Base-by-base conservation (phyloP, 192 early-diverging fungal genomes). In the Gryganskiella cystojenkinii region DNA sequence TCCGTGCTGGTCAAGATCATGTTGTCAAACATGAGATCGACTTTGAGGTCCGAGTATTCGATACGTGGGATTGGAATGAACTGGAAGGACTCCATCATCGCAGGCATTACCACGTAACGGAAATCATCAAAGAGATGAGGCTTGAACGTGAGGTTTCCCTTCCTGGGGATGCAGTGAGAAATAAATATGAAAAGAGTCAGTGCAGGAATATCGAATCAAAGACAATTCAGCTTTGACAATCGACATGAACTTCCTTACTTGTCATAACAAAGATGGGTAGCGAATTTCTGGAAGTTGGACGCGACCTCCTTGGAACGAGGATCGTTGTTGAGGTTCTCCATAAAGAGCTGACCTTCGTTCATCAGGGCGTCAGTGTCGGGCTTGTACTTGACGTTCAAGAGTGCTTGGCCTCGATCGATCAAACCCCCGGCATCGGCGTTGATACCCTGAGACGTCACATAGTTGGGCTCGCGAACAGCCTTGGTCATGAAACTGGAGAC, bases 41-140 rank as follows among this genome's bases (percentile, higher is more conserved):
- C 63, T 65, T 83, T 70, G 22, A 64, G 34, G 56, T 83, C 82
- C n/a, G 69, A 78, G 35, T 83, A 83, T 37, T 83, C 82, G 55
- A 83, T 78, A 37, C 79, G 79, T 7, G 82, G 82, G 64, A 83
- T 70, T 25, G 82, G 82, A 30, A 83, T 74, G 37, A 63, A 83
- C 17, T 78, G 73, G 65, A 83, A 66, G 15, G 79, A 67, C 27
- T 83, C 82, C 33, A 80, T 30, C 51, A 81, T 47, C n/a, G 82
- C 68, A 27, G 82, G 82, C 28, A 83, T 22, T 1, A 83, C 7
- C 4, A 80, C 80, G 31, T 68, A 78, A 19, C 69, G 71, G 64
- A 83, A 80, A 40, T 83, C 82, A 17, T 80, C 67, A 52, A 83
- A 70, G 17, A 83, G 46, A 9, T 83, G 82, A 51, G 72, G 82